These are phyloP conservation scores for Boletus rubropictus DNA, from an alignment of 768 basidiomycete genomes.

Conservation along the genomic window DNA sequence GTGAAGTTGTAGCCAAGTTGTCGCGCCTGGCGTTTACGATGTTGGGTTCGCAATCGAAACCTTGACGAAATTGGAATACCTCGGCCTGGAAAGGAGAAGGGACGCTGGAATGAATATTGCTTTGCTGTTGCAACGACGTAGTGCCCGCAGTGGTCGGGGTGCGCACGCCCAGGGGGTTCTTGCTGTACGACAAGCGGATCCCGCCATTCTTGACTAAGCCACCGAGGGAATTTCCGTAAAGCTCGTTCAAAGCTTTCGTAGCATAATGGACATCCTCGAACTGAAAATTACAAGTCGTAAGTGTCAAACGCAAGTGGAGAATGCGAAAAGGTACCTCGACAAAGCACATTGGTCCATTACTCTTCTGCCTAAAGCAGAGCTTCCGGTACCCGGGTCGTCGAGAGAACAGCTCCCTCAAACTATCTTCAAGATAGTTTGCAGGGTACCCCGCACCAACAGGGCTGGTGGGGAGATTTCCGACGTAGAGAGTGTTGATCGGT, in stretches of 20 bases:
- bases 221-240: slow-evolving; percentile 87
- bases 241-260: slow-evolving; percentile 78
- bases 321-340: slow-evolving; percentile 64
- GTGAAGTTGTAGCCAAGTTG: slow-evolving; percentile 19
- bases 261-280: slow-evolving; percentile 89
- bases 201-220: slow-evolving; percentile 92
- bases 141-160: slow-evolving; percentile 57
- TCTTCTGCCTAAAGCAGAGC: slow-evolving; percentile 92
- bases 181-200: slow-evolving; percentile 96
- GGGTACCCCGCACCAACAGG: slow-evolving; percentile 67
- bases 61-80: slow-evolving; percentile 27
- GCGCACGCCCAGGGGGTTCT: slow-evolving; percentile 93
- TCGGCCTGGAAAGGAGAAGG: slow-evolving; percentile 28
- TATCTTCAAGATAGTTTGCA: slow-evolving; percentile 80
- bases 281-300: slow-evolving; percentile 34
- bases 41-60: slow-evolving; percentile 23
- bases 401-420: slow-evolving; percentile 75
- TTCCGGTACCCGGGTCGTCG: slow-evolving; percentile 81
- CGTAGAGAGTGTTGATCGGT: slow-evolving; percentile 98
- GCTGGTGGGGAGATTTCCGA: slow-evolving; percentile 91
- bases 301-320: background rate
- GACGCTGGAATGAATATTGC: slow-evolving; percentile 14
- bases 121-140: slow-evolving; percentile 26
- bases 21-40: slow-evolving; percentile 22
- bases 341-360: slow-evolving; percentile 98